A percentile compares a stretch with the other conserved stretches of the same genome.
Conservation (phyloP, 345 rosid genomes). For the Aquilaria yunnanensis region DNA sequence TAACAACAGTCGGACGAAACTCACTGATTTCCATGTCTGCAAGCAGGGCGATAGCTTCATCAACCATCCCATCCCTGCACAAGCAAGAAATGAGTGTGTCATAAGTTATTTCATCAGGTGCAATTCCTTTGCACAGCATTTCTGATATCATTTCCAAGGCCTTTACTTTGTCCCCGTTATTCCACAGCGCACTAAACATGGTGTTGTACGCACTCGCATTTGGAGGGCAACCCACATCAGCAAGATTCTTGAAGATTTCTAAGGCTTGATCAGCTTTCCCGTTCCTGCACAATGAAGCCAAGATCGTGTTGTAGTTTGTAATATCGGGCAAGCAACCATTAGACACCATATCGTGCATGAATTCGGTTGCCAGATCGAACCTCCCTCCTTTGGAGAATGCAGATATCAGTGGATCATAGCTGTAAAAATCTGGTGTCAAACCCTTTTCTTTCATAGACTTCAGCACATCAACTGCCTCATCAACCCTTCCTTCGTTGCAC, state of each 20-base stretch:
- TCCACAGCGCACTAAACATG: conserved; percentile 76
- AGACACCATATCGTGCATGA: conserved; percentile 63
- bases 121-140: conserved; percentile 57
- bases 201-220: conserved; percentile 77
- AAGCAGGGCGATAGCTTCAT: conserved; percentile 60
- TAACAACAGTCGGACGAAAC: conserved; percentile 54
- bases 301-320: conserved; percentile 71
- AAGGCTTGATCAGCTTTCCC: conserved; percentile 70
- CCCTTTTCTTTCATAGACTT: conserved; percentile 57
- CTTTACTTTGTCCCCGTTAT: conserved; percentile 46
- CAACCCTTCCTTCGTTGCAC: conserved; percentile 61
- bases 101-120: conserved; percentile 72
- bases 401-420: conserved; percentile 83
- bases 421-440: conserved; percentile 56
- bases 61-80: conserved; percentile 85
- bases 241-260: conserved; percentile 57
- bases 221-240: conserved; percentile 74
- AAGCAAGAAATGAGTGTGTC: conserved; percentile 75
- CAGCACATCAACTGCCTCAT: conserved; percentile 55
- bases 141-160: conserved; percentile 58
- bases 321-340: conserved; percentile 82
- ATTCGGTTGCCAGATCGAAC: conserved; percentile 64
- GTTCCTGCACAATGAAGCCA: conserved; percentile 61
- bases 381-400: conserved; percentile 69
- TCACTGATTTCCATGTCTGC: conserved; percentile 59